Percentiles rank a stretch among this genome's conserved stretches.
These are phyloP conservation scores for Tuctoria greenei DNA, from an alignment of 176 grass and related monocot species.

Conservation along the genomic window DNA sequence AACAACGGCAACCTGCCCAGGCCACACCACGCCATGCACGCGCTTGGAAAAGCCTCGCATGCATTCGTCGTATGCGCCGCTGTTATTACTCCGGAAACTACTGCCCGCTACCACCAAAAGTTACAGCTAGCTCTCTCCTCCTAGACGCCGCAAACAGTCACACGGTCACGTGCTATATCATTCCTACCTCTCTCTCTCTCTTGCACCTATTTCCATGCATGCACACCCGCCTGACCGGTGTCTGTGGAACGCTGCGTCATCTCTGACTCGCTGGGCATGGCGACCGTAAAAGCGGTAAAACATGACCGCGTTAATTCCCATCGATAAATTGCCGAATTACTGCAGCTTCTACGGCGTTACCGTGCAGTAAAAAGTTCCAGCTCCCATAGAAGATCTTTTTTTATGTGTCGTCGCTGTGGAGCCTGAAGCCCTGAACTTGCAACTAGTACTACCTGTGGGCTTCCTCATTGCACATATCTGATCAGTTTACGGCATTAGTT, in stretches of 20 bases:
- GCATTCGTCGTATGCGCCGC: conserved; percentile 18
- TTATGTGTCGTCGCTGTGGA: too few relatives aligned
- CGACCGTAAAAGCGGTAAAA: conserved; percentile 5
- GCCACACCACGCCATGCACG: not conserved
- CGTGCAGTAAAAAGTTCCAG: conserved; percentile 12
- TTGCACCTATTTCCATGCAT: not conserved
- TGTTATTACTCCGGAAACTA: not conserved
- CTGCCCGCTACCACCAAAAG: conserved; percentile 13
- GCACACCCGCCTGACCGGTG: not conserved
- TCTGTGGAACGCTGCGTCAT: conserved; percentile 20
- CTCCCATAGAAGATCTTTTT: too few relatives aligned
- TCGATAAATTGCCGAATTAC: too few relatives aligned
- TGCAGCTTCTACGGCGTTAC: conserved; percentile 24
- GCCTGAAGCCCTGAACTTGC: not conserved
- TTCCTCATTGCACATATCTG: too few relatives aligned
- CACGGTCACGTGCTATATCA: not conserved
- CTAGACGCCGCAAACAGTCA: conserved; percentile 17
- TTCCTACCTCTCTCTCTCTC: not conserved
- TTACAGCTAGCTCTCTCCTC: conserved; percentile 23
- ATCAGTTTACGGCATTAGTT: too few relatives aligned
- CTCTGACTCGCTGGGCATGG: conserved; percentile 15
- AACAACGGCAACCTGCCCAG: not conserved
- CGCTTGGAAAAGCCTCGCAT: not conserved
- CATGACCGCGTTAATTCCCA: not conserved
- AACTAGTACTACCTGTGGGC: too few relatives aligned